A percentile compares a stretch with the other conserved stretches of the same genome.
phyloP scores from a whole-genome alignment of 192 early-diverging fungal genomes.

The Backusella tuberculispora region DNA sequence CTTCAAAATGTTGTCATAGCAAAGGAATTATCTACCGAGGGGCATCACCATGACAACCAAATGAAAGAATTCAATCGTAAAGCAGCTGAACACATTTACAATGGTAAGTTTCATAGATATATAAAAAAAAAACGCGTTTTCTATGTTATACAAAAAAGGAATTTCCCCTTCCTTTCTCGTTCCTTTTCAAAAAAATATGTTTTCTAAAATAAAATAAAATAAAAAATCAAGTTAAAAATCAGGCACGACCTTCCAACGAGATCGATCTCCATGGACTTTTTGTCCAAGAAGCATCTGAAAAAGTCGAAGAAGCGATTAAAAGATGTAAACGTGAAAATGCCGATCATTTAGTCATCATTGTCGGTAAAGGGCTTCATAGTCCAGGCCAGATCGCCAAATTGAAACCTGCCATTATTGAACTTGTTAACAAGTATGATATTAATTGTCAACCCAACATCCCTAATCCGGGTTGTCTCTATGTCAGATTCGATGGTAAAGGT shows the following conservation, averaged over 20 bases:
- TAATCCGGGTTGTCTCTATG: conserved; percentile 62
- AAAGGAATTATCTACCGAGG: conserved; percentile 55
- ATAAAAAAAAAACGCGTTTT: neutral
- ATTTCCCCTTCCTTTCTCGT: neutral
- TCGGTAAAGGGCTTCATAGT: conserved; percentile 66
- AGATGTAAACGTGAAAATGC: conserved; percentile 51
- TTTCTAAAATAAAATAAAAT: neutral
- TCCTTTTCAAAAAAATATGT: neutral
- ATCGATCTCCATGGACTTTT: conserved; percentile 73
- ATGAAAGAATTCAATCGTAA: conserved; percentile 62
- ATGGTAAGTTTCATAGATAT: conserved; percentile 30
- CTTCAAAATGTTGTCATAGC: conserved; percentile 23
- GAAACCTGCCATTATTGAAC: conserved; percentile 65
- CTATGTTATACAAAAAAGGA: neutral
- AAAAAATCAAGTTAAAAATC: conserved; percentile 47
- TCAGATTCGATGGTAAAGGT: conserved; percentile 56
- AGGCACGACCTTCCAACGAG: conserved; percentile 43
- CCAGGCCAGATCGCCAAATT: conserved; percentile 57
- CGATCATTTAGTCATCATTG: conserved; percentile 60
- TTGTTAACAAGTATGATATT: conserved; percentile 57
- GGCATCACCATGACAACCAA: conserved; percentile 54
- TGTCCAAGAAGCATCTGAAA: conserved; percentile 63
- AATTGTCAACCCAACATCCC: conserved; percentile 53
- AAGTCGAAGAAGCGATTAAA: conserved; percentile 51
- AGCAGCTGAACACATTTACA: conserved; percentile 56